Conservation (phyloP, 2,329 filamentous ascomycete species). For the Colletotrichum sp. region DNA sequence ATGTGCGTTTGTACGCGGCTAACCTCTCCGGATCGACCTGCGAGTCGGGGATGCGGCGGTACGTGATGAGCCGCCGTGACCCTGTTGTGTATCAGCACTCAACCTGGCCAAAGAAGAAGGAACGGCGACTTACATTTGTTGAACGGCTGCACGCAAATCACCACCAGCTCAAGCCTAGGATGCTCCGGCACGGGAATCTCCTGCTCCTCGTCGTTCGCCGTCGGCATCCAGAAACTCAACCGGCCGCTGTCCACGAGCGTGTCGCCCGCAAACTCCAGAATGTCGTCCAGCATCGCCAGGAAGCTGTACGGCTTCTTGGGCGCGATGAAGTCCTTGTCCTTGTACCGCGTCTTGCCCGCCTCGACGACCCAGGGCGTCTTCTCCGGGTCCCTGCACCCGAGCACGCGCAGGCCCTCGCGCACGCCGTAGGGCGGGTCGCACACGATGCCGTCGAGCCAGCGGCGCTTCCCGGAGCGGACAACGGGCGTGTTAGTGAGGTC, state of each 20-base stretch:
- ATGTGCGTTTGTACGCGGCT: slow-evolving; percentile 31
- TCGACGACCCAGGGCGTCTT: slow-evolving; percentile 66
- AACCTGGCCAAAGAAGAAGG: background rate
- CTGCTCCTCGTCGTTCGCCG: slow-evolving; percentile 78
- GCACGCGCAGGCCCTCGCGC: slow-evolving; percentile 85
- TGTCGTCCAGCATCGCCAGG: slow-evolving; percentile 86
- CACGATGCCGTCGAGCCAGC: slow-evolving; percentile 85
- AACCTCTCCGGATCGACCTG: slow-evolving; percentile 54
- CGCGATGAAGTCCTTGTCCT: slow-evolving; percentile 77
- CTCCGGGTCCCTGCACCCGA: slow-evolving; percentile 75
- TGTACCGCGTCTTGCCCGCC: slow-evolving; percentile 72
- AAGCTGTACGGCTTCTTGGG: slow-evolving; percentile 95
- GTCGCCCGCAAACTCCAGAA: slow-evolving; percentile 79
- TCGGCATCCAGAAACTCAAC: slow-evolving; percentile 97
- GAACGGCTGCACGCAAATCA: slow-evolving; percentile 84
- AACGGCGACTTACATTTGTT: slow-evolving; percentile 72
- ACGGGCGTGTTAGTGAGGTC: slow-evolving; percentile 91
- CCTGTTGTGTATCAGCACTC: slow-evolving; percentile 50
- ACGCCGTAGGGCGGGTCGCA: slow-evolving; percentile 98
- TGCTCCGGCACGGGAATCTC: slow-evolving; percentile 81
- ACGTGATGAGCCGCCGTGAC: slow-evolving; percentile 89
- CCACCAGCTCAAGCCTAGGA: slow-evolving; percentile 74
- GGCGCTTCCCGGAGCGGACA: slow-evolving; percentile 39
- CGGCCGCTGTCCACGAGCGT: slow-evolving; percentile 81
- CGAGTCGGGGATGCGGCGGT: slow-evolving; percentile 71